Base-by-base conservation (phyloP, 1,284 basidiomycete genomes). In the Tilletiopsis washingtonensis region DNA sequence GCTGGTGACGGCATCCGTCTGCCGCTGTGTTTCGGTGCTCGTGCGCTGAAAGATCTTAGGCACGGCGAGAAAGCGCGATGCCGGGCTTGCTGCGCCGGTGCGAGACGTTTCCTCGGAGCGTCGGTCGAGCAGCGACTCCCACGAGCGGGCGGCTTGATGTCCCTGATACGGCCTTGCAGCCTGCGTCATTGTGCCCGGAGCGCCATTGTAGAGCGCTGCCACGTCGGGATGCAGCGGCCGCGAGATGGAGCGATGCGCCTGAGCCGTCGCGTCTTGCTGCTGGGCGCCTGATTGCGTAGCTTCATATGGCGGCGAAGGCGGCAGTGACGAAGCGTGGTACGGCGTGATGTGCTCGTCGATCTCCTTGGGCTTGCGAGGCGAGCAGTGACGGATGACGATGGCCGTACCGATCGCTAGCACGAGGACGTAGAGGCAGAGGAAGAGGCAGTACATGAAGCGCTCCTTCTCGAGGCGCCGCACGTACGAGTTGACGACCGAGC, bases 371-470 rank as follows among this genome's bases (percentile, higher is more conserved):
- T 7, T n/a, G 27, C 20, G 26, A 43, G 21, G 11, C 11, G 42
- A 20, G 4, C 32, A 7, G 38, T 45, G 2, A 38, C 51, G 86
- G 53, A 81, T 75, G 43, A 87, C 77, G 56, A 85, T 76, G 43
- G 72, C 59, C 26, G 86, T 60, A 2, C 78, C 88, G 78, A 88
- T 83, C 53, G 88, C 56, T 15, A 88, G 80, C 39, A 90, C 85
- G 26, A 87, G 40, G 15, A 74, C 79, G 84, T 88, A 96, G 1
- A 93, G 75, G 0, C 76, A 84, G 51, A 93, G 78, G 75, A 94
- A 85, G 54, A 90, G 77, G 2, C 74, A 73, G 74, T 93, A 94
- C 78, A 91, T 86, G 49, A 84, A 71, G 24, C 84, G 81, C 74
- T 94, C 88, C 71, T 84, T 83, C 74, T 82, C 78, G 55, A 97